These are phyloP conservation scores for Mycena metata DNA, from an alignment of 768 basidiomycete species.

Conservation along the genomic window DNA sequence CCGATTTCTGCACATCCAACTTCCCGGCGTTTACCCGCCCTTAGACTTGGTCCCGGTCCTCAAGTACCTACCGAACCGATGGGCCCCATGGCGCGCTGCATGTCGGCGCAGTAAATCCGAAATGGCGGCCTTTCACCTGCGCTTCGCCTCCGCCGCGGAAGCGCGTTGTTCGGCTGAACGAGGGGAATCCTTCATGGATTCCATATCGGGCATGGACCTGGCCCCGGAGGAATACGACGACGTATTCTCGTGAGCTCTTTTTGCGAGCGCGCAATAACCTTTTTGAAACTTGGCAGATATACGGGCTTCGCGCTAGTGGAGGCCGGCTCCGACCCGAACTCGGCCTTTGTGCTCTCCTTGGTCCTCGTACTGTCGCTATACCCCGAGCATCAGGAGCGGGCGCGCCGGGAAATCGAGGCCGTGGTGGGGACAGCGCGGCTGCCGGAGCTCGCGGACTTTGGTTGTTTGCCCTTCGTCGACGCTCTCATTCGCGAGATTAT, in stretches of 20 bases:
- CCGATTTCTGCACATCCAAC: constrained; percentile 13
- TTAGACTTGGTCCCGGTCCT: neutral
- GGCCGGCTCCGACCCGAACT: constrained; percentile 35
- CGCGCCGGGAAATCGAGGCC: constrained; percentile 44
- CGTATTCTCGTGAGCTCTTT: neutral
- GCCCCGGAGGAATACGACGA: constrained; percentile 11
- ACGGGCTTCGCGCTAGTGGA: constrained; percentile 29
- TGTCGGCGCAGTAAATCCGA: constrained; percentile 23
- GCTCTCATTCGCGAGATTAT: constrained; percentile 39
- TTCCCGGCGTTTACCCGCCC: constrained; percentile 13
- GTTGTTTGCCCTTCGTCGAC: constrained; percentile 37
- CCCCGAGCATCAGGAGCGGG: constrained; percentile 44
- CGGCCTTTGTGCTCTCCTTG: constrained; percentile 31
- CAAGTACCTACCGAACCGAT: constrained; percentile 12
- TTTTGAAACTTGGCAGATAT: constrained; percentile 1
- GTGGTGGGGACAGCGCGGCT: constrained; percentile 42
- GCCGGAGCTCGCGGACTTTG: constrained; percentile 35
- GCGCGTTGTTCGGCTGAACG: neutral
- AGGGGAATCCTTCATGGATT: constrained; percentile 12
- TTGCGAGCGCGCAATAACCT: neutral
- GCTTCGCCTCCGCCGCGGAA: constrained; percentile 5
- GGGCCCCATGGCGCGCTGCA: constrained; percentile 12
- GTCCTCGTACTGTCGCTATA: constrained; percentile 29
- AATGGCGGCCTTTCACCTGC: constrained; percentile 3
- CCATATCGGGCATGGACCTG: neutral